These are phyloP conservation scores for Penicillium maclennaniae DNA, from an alignment of 495 filamentous ascomycete genomes.

Conservation along the genomic window DNA sequence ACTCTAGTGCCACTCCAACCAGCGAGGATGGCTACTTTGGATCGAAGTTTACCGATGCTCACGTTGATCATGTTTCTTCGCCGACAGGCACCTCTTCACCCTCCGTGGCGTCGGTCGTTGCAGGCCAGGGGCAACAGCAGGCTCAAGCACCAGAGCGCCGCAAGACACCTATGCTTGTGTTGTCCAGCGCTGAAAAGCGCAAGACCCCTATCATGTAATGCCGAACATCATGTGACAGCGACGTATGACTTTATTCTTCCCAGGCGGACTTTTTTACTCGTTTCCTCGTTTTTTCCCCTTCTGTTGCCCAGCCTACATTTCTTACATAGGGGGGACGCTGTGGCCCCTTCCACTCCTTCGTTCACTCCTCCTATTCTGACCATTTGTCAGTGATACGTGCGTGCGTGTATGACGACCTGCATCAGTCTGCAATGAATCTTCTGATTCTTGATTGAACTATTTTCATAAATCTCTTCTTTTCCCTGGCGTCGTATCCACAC, in stretches of 20 bases:
- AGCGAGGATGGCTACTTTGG: conserved; percentile 62
- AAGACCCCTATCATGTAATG: conserved; percentile 64
- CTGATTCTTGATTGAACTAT: conserved; percentile 5
- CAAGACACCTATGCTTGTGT: conserved; percentile 80
- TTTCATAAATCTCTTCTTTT: neutral
- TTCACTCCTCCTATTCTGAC: conserved; percentile 11
- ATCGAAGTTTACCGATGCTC: conserved; percentile 50
- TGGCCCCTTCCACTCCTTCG: conserved; percentile 15
- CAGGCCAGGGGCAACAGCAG: conserved; percentile 42
- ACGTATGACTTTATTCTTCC: conserved; percentile 28
- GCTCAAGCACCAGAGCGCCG: conserved; percentile 57
- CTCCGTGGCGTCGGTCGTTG: conserved; percentile 46
- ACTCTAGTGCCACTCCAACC: conserved; percentile 44
- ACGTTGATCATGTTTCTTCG: conserved; percentile 34
- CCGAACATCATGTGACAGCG: conserved; percentile 42
- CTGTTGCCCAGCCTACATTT: conserved; percentile 3
- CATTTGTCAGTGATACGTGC: conserved; percentile 9
- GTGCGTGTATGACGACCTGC: conserved; percentile 17
- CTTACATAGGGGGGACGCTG: neutral
- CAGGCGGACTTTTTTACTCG: neutral
- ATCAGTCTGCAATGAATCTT: conserved; percentile 26
- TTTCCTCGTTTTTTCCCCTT: conserved; percentile 2
- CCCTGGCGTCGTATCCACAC: neutral
- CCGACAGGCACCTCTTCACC: conserved; percentile 33
- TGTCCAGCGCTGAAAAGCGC: conserved; percentile 87